phyloP scores from a whole-genome alignment of 371 early-diverging fungal genomes.

The Actinomortierella wolfii region DNA sequence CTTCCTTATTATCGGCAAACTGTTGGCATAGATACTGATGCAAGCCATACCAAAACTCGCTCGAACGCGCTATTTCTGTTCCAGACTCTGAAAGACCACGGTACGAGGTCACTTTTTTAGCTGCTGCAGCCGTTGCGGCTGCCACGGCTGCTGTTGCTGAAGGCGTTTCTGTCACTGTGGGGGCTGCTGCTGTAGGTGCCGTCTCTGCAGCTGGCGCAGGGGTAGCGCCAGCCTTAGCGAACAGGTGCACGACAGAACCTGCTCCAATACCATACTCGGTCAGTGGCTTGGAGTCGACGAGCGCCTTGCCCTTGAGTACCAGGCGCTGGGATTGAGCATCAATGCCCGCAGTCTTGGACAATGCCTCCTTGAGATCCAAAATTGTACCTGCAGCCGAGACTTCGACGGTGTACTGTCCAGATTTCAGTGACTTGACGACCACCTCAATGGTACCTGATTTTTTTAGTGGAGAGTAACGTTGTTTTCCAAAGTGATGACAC shows the following conservation, averaged over 20 bases:
- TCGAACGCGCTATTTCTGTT: constrained; percentile 26
- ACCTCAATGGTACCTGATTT: too few relatives aligned
- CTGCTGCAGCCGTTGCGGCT: constrained; percentile 2
- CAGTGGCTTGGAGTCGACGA: constrained; percentile 59
- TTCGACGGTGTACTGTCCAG: constrained; percentile 38
- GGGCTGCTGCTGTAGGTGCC: not conserved
- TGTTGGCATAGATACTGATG: constrained; percentile 30
- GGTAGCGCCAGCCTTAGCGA: constrained; percentile 53
- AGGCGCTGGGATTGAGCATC: constrained; percentile 51
- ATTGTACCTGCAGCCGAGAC: constrained; percentile 40
- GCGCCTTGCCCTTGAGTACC: constrained; percentile 66
- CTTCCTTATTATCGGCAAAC: constrained; percentile 35
- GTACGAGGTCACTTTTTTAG: constrained; percentile 26
- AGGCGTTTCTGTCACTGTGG: not conserved
- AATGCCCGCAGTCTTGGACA: constrained; percentile 24
- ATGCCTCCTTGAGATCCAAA: constrained; percentile 23
- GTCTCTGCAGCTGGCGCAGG: constrained; percentile 16
- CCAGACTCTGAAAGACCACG: constrained; percentile 31
- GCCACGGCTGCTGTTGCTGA: not conserved
- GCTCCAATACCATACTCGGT: constrained; percentile 53
- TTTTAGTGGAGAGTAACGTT: too few relatives aligned
- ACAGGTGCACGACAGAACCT: constrained; percentile 56
- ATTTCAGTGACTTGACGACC: constrained; percentile 44
- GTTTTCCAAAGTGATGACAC: too few relatives aligned
- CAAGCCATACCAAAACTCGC: constrained; percentile 42